Evolutionary conservation across 129 eudicot genomes (phyloP).

Genomic region (Saussurea involucrata): DNA sequence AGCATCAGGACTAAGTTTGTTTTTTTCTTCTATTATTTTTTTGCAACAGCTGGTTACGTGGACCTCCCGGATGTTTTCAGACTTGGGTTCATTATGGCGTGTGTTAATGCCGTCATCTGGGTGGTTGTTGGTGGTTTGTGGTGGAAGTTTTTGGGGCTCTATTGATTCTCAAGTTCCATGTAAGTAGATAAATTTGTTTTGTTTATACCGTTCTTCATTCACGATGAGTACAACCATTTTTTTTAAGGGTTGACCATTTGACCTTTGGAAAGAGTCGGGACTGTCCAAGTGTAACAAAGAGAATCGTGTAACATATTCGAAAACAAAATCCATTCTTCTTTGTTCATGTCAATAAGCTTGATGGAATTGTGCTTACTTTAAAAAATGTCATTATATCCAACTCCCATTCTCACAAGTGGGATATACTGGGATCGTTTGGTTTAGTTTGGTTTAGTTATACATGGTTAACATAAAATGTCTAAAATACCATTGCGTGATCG

Average conservation of each 20-base stretch:
- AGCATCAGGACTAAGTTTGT: constrained; percentile 12
- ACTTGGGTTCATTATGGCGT: constrained; percentile 56
- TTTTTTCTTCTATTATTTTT: not conserved
- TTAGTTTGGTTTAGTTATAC: not conserved
- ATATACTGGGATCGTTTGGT: not conserved
- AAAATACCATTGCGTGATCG: not conserved
- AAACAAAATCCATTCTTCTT: not conserved
- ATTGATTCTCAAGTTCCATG: constrained; percentile 35
- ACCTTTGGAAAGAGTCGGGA: not conserved
- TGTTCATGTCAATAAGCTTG: constrained; percentile 1
- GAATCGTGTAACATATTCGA: not conserved
- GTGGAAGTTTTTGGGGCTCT: constrained; percentile 78
- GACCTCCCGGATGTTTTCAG: constrained; percentile 65
- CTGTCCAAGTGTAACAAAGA: constrained; percentile 1
- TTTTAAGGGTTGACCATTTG: not conserved
- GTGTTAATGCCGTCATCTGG: constrained; percentile 49
- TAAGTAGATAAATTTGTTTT: constrained; percentile 9
- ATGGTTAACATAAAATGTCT: not conserved
- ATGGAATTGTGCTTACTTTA: not conserved
- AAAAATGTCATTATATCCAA: not conserved
- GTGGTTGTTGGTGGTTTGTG: constrained; percentile 54
- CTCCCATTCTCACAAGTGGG: not conserved
- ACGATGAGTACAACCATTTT: not conserved
- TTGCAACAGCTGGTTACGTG: constrained; percentile 66
- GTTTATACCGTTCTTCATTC: constrained; percentile 4